Evolutionary conservation across 352 stramenopile species (phyloP).

Genomic region (Aphanomyces astaci): DNA sequence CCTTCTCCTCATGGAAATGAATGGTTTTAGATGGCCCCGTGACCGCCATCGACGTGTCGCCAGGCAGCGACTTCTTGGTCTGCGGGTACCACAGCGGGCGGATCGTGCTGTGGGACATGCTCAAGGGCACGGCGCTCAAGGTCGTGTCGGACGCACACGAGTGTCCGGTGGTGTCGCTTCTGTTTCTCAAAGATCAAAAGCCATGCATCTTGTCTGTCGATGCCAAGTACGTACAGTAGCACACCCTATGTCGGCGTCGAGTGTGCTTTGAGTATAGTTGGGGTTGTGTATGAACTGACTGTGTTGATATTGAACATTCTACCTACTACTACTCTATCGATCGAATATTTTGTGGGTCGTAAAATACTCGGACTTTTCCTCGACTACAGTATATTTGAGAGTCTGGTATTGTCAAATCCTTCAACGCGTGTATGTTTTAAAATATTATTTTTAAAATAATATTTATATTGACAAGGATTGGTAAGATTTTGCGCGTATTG

Average conservation of each 20-base stretch:
- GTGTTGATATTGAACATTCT: no score
- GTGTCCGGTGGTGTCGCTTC: slow-evolving; percentile 77
- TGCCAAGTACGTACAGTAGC: slow-evolving; percentile 55
- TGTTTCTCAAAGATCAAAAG: slow-evolving; percentile 83
- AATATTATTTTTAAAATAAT: no score
- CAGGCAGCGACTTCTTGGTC: slow-evolving; percentile 84
- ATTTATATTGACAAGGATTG: no score
- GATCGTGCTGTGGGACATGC: slow-evolving; percentile 95
- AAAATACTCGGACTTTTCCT: no score
- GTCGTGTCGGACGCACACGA: slow-evolving; percentile 85
- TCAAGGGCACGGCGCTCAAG: slow-evolving; percentile 89
- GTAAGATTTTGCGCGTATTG: no score
- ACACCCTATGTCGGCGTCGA: background rate
- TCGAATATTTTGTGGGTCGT: no score
- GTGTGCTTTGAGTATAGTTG: slow-evolving; percentile 11
- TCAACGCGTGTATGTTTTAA: no score
- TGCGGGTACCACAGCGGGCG: slow-evolving; percentile 89
- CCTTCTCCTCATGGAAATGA: no score
- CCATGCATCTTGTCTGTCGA: slow-evolving; percentile 76
- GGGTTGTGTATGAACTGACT: no score
- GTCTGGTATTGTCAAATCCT: no score
- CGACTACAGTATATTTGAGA: no score
- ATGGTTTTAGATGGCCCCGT: slow-evolving; percentile 63
- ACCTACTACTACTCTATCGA: no score
- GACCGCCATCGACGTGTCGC: slow-evolving; percentile 83